phyloP scores from a whole-genome alignment of 129 eudicot genomes.

The Oenanthe sinensis region DNA sequence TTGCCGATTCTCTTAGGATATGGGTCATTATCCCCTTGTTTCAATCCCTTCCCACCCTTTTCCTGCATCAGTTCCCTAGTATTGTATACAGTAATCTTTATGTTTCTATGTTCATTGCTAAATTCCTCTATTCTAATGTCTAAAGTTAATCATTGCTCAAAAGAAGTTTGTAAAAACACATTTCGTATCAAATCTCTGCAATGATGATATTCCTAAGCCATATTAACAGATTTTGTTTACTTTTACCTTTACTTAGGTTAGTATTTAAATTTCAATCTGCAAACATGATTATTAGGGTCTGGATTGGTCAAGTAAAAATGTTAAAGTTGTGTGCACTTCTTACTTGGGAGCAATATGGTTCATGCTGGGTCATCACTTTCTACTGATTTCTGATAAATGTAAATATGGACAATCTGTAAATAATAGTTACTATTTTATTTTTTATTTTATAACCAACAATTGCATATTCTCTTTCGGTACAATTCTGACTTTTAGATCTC shows the following conservation, averaged over 20 bases:
- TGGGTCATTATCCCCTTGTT: background rate
- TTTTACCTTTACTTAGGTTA: background rate
- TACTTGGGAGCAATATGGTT: background rate
- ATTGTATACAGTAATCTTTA: background rate
- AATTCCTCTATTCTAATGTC: background rate
- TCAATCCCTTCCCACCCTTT: background rate
- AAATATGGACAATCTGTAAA: background rate
- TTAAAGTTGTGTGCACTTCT: background rate
- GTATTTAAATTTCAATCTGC: background rate
- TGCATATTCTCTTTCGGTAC: background rate
- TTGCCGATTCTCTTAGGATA: background rate
- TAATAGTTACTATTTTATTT: background rate
- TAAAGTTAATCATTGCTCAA: background rate
- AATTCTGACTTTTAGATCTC: background rate
- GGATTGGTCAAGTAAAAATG: background rate
- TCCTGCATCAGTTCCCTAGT: background rate
- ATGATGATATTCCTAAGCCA: background rate
- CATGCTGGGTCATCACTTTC: background rate
- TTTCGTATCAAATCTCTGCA: background rate
- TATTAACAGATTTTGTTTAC: background rate
- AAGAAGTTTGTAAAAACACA: background rate
- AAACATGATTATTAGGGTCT: background rate
- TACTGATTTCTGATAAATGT: background rate
- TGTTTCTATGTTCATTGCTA: background rate
- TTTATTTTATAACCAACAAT: background rate